phyloP scores from a whole-genome alignment of 345 rosid species.

The Gossypium ekmanianum region DNA sequence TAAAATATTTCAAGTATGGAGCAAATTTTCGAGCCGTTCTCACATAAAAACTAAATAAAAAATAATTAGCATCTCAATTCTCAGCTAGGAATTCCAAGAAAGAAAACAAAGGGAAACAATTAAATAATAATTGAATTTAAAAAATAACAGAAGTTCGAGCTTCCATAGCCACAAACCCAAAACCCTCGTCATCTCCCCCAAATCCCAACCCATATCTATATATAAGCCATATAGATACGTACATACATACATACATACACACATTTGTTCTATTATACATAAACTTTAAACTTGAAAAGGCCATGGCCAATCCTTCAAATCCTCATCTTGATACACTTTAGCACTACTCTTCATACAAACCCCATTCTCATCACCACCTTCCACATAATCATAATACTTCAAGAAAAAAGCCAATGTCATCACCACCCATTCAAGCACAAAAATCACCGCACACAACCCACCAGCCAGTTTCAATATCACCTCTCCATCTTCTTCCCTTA shows the following conservation, averaged over 20 bases:
- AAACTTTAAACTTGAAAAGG: slow-evolving; percentile 56
- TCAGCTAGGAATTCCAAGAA: too few relatives aligned
- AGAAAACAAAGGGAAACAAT: neutral
- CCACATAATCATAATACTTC: slow-evolving; percentile 65
- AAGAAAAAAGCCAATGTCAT: slow-evolving; percentile 85
- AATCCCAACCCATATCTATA: neutral
- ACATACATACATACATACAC: neutral
- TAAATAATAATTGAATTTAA: neutral
- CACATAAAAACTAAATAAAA: too few relatives aligned
- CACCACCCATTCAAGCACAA: slow-evolving; percentile 85
- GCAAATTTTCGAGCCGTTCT: too few relatives aligned
- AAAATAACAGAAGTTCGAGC: neutral
- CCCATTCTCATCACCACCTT: slow-evolving; percentile 26
- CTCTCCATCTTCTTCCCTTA: slow-evolving; percentile 75
- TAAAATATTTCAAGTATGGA: too few relatives aligned
- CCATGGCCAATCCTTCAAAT: slow-evolving; percentile 79
- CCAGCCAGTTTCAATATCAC: slow-evolving; percentile 78
- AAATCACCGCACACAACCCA: slow-evolving; percentile 64
- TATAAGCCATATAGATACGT: neutral
- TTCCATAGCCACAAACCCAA: neutral
- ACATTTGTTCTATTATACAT: neutral
- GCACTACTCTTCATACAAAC: slow-evolving; percentile 42
- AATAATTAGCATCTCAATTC: neutral
- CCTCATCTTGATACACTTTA: slow-evolving; percentile 75
- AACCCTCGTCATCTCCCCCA: neutral